A percentile compares a stretch with the other conserved stretches of the same genome.
These are phyloP conservation scores for Colletotrichum trifolii DNA, from an alignment of 2,329 filamentous ascomycete species.

Conservation along the genomic window DNA sequence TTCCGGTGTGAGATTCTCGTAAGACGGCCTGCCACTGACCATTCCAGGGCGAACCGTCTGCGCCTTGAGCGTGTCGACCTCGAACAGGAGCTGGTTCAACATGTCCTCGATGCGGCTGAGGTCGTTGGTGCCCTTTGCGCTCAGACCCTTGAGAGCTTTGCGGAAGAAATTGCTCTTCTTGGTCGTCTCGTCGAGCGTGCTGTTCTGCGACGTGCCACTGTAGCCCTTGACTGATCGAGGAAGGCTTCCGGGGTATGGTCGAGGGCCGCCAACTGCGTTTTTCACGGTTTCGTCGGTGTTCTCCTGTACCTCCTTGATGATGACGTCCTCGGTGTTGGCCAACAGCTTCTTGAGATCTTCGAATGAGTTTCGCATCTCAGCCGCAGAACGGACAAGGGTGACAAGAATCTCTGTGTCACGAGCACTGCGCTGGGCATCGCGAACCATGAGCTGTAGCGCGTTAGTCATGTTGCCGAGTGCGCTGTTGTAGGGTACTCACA, in stretches of 20 bases:
- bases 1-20: conserved; percentile 73
- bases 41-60: conserved; percentile 58
- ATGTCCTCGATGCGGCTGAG: conserved; percentile 89
- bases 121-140: conserved; percentile 88
- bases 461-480: conserved; percentile 41
- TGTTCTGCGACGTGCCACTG: conserved; percentile 61
- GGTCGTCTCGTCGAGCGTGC: conserved; percentile 67
- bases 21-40: conserved; percentile 69
- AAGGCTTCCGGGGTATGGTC: conserved; percentile 78
- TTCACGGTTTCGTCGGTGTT: conserved; percentile 88
- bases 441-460: conserved; percentile 79
- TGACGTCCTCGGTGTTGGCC: conserved; percentile 87
- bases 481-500: conserved; percentile 57
- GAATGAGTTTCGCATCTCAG: conserved; percentile 97
- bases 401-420: conserved; percentile 96
- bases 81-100: conserved; percentile 89
- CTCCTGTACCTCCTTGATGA: conserved; percentile 87
- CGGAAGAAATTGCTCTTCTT: conserved; percentile 97
- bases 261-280: conserved; percentile 84
- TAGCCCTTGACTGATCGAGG: conserved; percentile 67
- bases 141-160: conserved; percentile 90
- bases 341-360: conserved; percentile 95
- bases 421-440: conserved; percentile 95
- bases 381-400: conserved; percentile 90
- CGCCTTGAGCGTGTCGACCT: conserved; percentile 86